Conservation (phyloP, 1,139 yeast species). For the Arxiozyma heterogenica region DNA sequence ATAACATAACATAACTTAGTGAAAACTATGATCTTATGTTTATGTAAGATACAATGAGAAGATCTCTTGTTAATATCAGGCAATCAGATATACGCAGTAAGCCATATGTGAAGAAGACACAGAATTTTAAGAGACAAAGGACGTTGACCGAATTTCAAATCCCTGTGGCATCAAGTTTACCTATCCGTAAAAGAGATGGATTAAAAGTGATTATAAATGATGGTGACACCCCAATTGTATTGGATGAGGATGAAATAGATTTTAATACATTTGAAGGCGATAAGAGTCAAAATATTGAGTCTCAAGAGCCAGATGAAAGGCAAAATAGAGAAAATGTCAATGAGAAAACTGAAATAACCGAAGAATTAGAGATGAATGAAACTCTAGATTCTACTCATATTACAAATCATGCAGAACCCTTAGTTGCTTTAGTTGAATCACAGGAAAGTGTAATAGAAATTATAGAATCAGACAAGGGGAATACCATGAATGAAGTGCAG, state of each 20-base stretch:
- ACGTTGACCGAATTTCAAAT: constrained; percentile 22
- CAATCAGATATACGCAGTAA: neutral
- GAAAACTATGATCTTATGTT: neutral
- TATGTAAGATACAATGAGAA: neutral
- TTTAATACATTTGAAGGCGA: neutral
- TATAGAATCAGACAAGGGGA: neutral
- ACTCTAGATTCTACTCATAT: neutral
- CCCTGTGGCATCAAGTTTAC: constrained; percentile 14
- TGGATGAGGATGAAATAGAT: constrained; percentile 9
- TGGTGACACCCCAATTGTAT: constrained; percentile 11
- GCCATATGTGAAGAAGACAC: neutral
- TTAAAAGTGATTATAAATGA: constrained; percentile 1
- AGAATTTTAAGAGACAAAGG: constrained; percentile 13
- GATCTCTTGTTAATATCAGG: constrained; percentile 1
- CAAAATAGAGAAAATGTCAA: neutral
- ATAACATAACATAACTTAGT: neutral
- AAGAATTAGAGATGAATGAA: neutral
- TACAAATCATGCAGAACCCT: neutral
- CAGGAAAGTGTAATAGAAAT: neutral
- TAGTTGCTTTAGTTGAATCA: neutral
- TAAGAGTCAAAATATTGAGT: neutral
- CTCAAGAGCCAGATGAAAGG: neutral
- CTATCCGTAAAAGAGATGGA: constrained; percentile 9
- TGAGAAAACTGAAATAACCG: neutral
- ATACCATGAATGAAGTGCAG: neutral